These are phyloP conservation scores for Orychophragmus violaceus DNA, from an alignment of 345 rosid species.

Conservation along the genomic window DNA sequence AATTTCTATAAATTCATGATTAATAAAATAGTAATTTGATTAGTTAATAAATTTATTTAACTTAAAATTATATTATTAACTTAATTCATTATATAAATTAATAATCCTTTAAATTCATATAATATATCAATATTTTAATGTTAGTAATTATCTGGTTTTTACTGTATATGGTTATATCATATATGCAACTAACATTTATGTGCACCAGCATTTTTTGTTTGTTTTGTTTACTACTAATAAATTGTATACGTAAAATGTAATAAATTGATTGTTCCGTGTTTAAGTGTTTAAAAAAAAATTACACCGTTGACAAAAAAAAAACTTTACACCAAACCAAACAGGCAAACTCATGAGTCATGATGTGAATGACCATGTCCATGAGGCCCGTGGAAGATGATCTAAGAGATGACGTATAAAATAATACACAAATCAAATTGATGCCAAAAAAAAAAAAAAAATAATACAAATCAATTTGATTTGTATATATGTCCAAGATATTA, in stretches of 20 bases:
- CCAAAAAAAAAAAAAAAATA: too few relatives aligned
- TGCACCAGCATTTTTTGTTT: not conserved
- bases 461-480: slow-evolving; percentile 3
- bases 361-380: slow-evolving; percentile 24
- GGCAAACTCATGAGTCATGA: slow-evolving; percentile 30
- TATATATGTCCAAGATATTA: not conserved
- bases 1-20: too few relatives aligned
- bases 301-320: too few relatives aligned
- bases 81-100: too few relatives aligned
- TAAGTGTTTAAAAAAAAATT: slow-evolving; percentile 8
- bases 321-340: slow-evolving; percentile 24
- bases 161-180: not conserved
- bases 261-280: not conserved
- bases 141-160: too few relatives aligned
- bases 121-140: too few relatives aligned
- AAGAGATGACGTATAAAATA: slow-evolving; percentile 27
- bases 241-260: not conserved
- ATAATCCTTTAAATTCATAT: too few relatives aligned
- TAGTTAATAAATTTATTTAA: too few relatives aligned
- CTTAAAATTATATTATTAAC: too few relatives aligned
- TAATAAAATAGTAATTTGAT: too few relatives aligned
- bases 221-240: not conserved
- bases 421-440: slow-evolving; percentile 5
- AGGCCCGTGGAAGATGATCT: slow-evolving; percentile 29
- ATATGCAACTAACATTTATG: not conserved